Conservation (phyloP, 306 rosid genomes). For the Carpinus fangiana region DNA sequence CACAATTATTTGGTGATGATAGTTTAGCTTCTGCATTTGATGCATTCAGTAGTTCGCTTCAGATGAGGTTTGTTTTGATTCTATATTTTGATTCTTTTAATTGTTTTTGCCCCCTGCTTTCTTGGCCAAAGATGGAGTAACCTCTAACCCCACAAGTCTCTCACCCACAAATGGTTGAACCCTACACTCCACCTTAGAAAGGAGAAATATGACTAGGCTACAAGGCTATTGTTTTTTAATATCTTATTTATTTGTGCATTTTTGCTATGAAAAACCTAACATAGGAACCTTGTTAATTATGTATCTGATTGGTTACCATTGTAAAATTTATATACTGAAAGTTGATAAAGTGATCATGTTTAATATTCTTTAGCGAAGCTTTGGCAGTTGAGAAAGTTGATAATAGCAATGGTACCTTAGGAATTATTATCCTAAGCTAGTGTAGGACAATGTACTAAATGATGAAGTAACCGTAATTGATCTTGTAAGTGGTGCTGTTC, state of each 20-base stretch:
- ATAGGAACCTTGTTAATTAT: neutral
- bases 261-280: neutral
- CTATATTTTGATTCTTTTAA: neutral
- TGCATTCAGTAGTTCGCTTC: conserved; percentile 43
- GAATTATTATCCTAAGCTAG: neutral
- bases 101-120: neutral
- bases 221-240: neutral
- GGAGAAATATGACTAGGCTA: neutral
- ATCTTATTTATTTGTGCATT: neutral
- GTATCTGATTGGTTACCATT: neutral
- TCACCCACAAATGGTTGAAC: neutral
- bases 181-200: neutral
- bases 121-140: conserved; percentile 17
- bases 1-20: conserved; percentile 54
- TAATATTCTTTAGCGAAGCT: too few relatives aligned
- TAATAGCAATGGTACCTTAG: neutral
- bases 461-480: neutral
- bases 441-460: neutral
- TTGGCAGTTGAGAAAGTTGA: neutral
- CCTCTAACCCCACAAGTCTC: neutral
- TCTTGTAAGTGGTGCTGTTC: neutral
- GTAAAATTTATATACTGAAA: neutral
- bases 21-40: conserved; percentile 46
- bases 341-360: neutral
- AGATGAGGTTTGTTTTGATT: conserved; percentile 47